Percentiles rank a stretch among this genome's conserved stretches.
Evolutionary conservation across 345 rosid genomes (phyloP).

Genomic region (Kandelia obovata): DNA sequence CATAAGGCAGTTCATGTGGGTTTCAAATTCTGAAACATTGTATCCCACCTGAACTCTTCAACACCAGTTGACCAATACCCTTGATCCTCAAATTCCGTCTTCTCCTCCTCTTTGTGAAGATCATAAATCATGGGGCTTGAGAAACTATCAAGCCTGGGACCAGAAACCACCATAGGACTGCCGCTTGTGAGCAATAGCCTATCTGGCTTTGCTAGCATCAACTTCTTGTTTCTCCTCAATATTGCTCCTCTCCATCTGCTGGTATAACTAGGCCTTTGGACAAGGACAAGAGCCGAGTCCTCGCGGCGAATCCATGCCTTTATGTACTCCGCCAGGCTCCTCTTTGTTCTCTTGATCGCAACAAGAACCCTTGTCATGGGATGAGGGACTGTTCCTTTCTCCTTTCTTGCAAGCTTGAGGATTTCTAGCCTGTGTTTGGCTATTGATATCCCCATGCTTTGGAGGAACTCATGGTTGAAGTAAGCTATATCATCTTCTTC

Average conservation of each 20-base stretch:
- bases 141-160: constrained; percentile 36
- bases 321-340: constrained; percentile 41
- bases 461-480: constrained; percentile 94
- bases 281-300: constrained; percentile 49
- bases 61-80: constrained; percentile 46
- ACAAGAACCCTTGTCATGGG: constrained; percentile 49
- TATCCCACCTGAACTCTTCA: constrained; percentile 81
- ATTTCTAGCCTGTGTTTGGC: constrained; percentile 97
- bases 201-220: constrained; percentile 40
- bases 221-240: constrained; percentile 66
- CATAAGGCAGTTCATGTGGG: constrained; percentile 47
- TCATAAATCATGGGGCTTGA: constrained; percentile 49
- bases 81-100: constrained; percentile 23
- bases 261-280: constrained; percentile 35
- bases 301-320: constrained; percentile 47
- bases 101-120: constrained; percentile 42
- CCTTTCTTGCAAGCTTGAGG: constrained; percentile 68
- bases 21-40: constrained; percentile 84
- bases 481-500: constrained; percentile 69
- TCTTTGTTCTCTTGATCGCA: constrained; percentile 60
- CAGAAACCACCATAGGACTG: constrained; percentile 33
- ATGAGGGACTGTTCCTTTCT: constrained; percentile 28
- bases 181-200: constrained; percentile 62
- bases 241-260: constrained; percentile 52
- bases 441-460: constrained; percentile 93